Evolutionary conservation across 768 basidiomycete genomes (phyloP).

Genomic region (Antrodiella citrinella): DNA sequence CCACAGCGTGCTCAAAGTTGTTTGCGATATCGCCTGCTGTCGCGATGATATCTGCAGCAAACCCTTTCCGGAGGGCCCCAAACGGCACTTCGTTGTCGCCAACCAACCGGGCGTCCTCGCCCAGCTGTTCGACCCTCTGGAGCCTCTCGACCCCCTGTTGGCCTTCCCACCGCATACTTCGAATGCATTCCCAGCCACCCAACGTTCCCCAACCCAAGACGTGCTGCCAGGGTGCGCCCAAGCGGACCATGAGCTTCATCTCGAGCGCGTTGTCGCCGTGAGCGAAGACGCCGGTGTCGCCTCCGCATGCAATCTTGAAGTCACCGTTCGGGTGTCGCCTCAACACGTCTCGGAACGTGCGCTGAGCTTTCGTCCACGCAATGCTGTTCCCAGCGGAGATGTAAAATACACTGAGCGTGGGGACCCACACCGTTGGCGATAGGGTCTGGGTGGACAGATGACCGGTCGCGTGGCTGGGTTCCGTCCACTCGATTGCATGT

Average conservation of each 20-base stretch:
- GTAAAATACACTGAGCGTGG: constrained; percentile 47
- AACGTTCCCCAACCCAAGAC: constrained; percentile 54
- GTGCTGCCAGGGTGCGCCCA: constrained; percentile 44
- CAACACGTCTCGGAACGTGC: constrained; percentile 39
- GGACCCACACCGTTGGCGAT: constrained; percentile 36
- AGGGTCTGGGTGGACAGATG: constrained; percentile 1
- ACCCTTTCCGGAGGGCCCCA: constrained; percentile 44
- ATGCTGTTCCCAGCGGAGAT: constrained; percentile 18
- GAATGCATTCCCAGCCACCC: constrained; percentile 49
- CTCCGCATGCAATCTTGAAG: constrained; percentile 50
- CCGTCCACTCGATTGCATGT: constrained; percentile 27
- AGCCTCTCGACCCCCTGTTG: constrained; percentile 19
- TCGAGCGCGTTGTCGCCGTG: constrained; percentile 57
- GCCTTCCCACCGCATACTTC: constrained; percentile 40
- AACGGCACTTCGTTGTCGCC: constrained; percentile 49
- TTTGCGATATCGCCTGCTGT: constrained; percentile 27
- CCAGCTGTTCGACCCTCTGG: constrained; percentile 17
- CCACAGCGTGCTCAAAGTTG: constrained; percentile 37
- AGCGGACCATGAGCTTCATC: constrained; percentile 49
- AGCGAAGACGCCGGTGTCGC: constrained; percentile 57
- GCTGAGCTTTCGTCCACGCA: constrained; percentile 30
- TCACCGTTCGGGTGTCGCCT: constrained; percentile 23
- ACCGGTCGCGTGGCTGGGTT: constrained; percentile 2
- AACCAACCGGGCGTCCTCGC: constrained; percentile 20
- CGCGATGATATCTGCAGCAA: constrained; percentile 44